phyloP scores from a whole-genome alignment of 495 filamentous ascomycete genomes.

The Daldinia caldariorum region DNA sequence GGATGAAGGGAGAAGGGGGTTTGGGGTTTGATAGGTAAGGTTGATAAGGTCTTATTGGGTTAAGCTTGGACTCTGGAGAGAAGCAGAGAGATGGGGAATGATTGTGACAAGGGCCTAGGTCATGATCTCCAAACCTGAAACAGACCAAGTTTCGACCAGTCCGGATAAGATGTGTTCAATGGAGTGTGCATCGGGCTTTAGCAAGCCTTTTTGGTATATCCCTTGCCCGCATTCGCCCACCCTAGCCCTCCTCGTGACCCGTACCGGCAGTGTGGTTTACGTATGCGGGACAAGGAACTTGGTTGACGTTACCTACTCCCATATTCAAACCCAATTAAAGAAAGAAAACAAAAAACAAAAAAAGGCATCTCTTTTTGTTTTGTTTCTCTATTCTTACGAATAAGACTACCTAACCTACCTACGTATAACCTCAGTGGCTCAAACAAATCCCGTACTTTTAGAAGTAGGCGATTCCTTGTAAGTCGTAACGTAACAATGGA shows the following conservation, averaged over 20 bases:
- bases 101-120: constrained; percentile 34
- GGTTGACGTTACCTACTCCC: constrained; percentile 14
- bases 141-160: constrained; percentile 48
- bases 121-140: constrained; percentile 49
- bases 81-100: too few relatives aligned
- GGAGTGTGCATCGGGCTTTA: neutral
- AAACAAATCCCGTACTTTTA: neutral
- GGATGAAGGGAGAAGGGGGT: constrained; percentile 1
- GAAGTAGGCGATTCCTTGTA: neutral
- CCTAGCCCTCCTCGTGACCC: constrained; percentile 13
- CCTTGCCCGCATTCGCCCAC: constrained; percentile 11
- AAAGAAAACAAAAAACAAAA: neutral
- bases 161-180: constrained; percentile 26
- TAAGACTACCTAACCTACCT: neutral
- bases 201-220: constrained; percentile 16
- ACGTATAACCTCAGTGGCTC: neutral
- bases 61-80: neutral
- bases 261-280: constrained; percentile 42
- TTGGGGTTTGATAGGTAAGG: constrained; percentile 23
- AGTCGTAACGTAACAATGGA: neutral
- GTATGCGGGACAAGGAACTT: constrained; percentile 21
- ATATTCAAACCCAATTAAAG: neutral
- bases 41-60: neutral
- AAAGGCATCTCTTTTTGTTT: neutral
- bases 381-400: constrained; percentile 2